A percentile compares a stretch with the other conserved stretches of the same genome.
These are phyloP conservation scores for Colletotrichum sp. DNA, from an alignment of 2,329 filamentous ascomycete species.

Conservation along the genomic window DNA sequence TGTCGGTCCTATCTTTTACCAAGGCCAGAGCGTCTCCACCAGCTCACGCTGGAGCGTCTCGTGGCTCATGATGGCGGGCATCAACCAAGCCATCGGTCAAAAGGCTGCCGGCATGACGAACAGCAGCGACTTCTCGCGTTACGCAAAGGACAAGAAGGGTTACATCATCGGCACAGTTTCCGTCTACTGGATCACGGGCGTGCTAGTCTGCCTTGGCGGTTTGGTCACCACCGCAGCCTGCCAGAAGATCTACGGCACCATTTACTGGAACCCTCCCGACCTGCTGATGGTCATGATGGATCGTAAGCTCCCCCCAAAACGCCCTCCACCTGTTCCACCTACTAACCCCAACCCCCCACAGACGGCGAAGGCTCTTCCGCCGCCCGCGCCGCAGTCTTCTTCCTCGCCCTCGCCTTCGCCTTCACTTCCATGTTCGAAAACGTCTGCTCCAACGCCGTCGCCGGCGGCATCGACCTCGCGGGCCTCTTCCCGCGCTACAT, in stretches of 20 bases:
- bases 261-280: constrained; percentile 41
- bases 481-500: constrained; percentile 40
- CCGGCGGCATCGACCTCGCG: constrained; percentile 44
- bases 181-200: constrained; percentile 38
- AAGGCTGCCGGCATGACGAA: constrained; percentile 43
- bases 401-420: constrained; percentile 39
- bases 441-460: constrained; percentile 38
- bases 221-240: constrained; percentile 44
- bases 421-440: constrained; percentile 41
- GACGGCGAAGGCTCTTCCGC: constrained; percentile 35
- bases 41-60: constrained; percentile 31
- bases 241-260: constrained; percentile 36
- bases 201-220: constrained; percentile 38
- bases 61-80: constrained; percentile 40
- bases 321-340: fast-evolving
- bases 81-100: constrained; percentile 39
- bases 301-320: not conserved
- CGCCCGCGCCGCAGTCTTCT: constrained; percentile 41
- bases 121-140: constrained; percentile 41
- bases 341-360: not conserved
- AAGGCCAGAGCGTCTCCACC: not conserved
- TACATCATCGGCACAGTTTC: constrained; percentile 39
- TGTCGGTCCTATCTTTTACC: constrained; percentile 45
- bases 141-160: constrained; percentile 32
- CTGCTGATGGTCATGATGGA: constrained; percentile 35